Evolutionary conservation across 78 protist species (phyloP), one percentile per base, ranked within the genome.

Genomic region (Anaeramoeba flamelloides): DNA sequence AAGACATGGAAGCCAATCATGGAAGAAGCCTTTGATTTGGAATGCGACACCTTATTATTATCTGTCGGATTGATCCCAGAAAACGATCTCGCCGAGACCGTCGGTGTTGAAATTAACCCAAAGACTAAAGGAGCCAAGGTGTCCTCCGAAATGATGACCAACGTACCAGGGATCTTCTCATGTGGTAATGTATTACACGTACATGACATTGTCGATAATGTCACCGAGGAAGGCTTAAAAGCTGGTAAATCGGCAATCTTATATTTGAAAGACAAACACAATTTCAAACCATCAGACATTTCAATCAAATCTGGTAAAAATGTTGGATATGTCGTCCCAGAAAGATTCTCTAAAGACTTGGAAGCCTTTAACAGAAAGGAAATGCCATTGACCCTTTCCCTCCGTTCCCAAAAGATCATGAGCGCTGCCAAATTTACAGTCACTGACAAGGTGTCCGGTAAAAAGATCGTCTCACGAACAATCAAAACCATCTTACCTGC

Each of bases 11-110:
- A 30, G 74, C 74, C 74, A n/a, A 30, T n/a, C 74, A 30, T 64
- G 74, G 30, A 30, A 30, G 30, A 64, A 30, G 74, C 74, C 74
- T n/a, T n/a, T 30, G 30, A 30, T 30, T 30, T 64, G 74, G 74
- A 64, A 30, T 64, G 74, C 30, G 74, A 64, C 30, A 30, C 74
- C 74, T 30, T 64, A 30, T n/a, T 64, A 30, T 30, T 64, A 30
- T n/a, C 38, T 64, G 74, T 64, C 38, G 74, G 74, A 64, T 30
- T 64, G 38, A 64, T 30, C 74, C 74, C 74, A n/a, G 74, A 64
- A 30, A 64, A 30, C 30, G 30, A 30, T 30, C 74, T 64, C 74
- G 38, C 30, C 74, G 30, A 64, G 38, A 64, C 74, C 30, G 30
- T 64, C 74, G 38, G 38, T 64, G 74, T 64, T 30, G 30, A 30